Percentiles rank a stretch among this genome's conserved stretches.
Evolutionary conservation across 2,329 filamentous ascomycete species (phyloP).

Genomic region (Fusarium vanettenii): DNA sequence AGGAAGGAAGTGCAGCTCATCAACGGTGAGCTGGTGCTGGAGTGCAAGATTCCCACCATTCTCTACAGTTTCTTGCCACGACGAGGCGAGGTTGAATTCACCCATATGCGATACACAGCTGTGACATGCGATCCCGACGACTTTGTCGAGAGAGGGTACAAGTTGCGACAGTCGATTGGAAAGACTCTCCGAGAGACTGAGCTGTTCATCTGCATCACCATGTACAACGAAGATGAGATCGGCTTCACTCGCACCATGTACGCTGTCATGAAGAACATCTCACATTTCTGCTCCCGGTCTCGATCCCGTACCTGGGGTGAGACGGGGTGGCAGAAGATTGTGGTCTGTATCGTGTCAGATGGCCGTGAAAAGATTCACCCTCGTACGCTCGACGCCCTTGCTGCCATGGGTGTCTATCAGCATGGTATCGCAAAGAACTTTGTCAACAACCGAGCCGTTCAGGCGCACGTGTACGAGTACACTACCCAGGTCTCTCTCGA

Average conservation of each 20-base stretch:
- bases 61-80: constrained; percentile 96
- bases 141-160: constrained; percentile 89
- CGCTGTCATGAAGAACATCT: constrained; percentile 97
- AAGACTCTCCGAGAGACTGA: constrained; percentile 89
- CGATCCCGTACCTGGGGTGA: constrained; percentile 98
- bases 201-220: constrained; percentile 95
- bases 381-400: constrained; percentile 90
- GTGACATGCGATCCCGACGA: constrained; percentile 98
- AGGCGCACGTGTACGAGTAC: constrained; percentile 98
- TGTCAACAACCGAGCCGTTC: constrained; percentile 95
- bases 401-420: constrained; percentile 98
- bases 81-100: constrained; percentile 94
- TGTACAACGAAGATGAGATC: constrained; percentile 99
- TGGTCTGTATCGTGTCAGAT: constrained; percentile 96
- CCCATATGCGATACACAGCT: constrained; percentile 98
- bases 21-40: constrained; percentile 96
- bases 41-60: constrained; percentile 99
- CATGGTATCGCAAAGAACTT: constrained; percentile 98
- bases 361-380: constrained; percentile 91
- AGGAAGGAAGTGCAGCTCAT: constrained; percentile 96
- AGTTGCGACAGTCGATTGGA: constrained; percentile 90
- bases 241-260: constrained; percentile 98
- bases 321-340: constrained; percentile 98
- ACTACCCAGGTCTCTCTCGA: constrained; percentile 98
- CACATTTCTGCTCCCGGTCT: constrained; percentile 92